These are phyloP conservation scores for Sporisorium iseilematis-ciliati DNA, from an alignment of 1,284 basidiomycete species.

Conservation along the genomic window DNA sequence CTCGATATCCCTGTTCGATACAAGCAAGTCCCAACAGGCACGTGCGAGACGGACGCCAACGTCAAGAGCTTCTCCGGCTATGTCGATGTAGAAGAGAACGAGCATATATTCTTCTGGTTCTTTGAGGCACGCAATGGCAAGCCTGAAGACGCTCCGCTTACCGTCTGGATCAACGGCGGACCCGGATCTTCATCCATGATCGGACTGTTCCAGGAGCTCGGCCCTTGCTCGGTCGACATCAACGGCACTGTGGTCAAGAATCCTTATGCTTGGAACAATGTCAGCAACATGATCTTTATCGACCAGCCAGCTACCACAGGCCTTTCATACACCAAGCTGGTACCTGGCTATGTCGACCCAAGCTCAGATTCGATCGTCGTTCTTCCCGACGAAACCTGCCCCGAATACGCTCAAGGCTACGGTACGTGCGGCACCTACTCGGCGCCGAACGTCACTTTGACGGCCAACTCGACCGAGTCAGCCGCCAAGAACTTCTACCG, in stretches of 20 bases:
- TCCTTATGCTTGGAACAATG: slow-evolving; percentile 77
- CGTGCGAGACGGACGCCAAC: slow-evolving; percentile 79
- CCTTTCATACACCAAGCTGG: slow-evolving; percentile 50
- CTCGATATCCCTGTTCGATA: slow-evolving; percentile 50
- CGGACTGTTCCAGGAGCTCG: slow-evolving; percentile 78
- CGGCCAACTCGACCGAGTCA: slow-evolving; percentile 50
- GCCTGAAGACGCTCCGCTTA: slow-evolving; percentile 46
- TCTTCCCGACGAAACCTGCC: slow-evolving; percentile 45
- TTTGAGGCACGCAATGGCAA: slow-evolving; percentile 52
- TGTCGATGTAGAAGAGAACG: slow-evolving; percentile 44
- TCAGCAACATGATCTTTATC: slow-evolving; percentile 80
- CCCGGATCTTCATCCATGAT: slow-evolving; percentile 78
- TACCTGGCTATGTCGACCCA: slow-evolving; percentile 50
- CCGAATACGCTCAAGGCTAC: slow-evolving; percentile 33
- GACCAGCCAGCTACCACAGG: slow-evolving; percentile 75
- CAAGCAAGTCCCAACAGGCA: slow-evolving; percentile 73
- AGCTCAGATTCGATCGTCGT: slow-evolving; percentile 20
- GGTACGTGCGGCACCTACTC: slow-evolving; percentile 57
- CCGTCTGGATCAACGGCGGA: slow-evolving; percentile 65
- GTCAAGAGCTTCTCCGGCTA: slow-evolving; percentile 76
- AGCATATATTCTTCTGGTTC: slow-evolving; percentile 61
- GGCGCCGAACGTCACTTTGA: slow-evolving; percentile 40
- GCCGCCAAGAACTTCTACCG: slow-evolving; percentile 70
- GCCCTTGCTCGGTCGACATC: slow-evolving; percentile 77
- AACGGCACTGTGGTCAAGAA: slow-evolving; percentile 75